Evolutionary conservation across 2,329 filamentous ascomycete genomes (phyloP), one percentile per base, ranked within the genome.

Genomic region (Helminthosporium solani): DNA sequence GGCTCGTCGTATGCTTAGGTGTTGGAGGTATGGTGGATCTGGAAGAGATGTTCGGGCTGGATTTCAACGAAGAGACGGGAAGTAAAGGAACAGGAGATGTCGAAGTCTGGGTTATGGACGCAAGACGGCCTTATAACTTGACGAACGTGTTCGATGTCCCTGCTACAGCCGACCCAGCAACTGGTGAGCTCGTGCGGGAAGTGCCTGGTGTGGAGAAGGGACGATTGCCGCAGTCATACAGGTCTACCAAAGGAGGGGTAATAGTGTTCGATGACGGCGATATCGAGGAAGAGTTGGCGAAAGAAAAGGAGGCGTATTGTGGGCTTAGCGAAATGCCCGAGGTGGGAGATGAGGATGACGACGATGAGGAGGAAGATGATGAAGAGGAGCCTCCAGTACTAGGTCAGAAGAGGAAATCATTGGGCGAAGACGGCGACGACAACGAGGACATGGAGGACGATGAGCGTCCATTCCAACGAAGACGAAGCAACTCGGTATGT

Each of bases 211-310:
- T 96, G 2, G 79, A 82, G 16, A 83, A 83, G 35, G 92, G 91
- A 1, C 83, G 83, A 46, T 81, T 97, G 40, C 78, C 81, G 20
- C 80, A 82, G 12, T 74, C 78, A 0, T 96, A 95, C 66, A 85
- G 82, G 53, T 83, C 88, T 4, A 87, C 89, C 23, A 86, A 81
- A 62, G 92, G 92, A 15, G 94, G 94, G 0, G 87, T 99, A 33
- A 82, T 99, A 50, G 90, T 96, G 2, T 95, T 94, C 67, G 94
- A 97, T 63, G 94, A 97, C 64, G 94, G 92, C 1, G 94, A 99
- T 67, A 91, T 99, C 40, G 87, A 92, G 56, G 87, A 92, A 56
- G 88, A 91, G 27, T 74, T 99, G 27, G 72, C 70, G 11, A 74
- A 75, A 1, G 90, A 97, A 70, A 81, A 83, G 57, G 84, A 89